phyloP scores from a whole-genome alignment of 805 yeast genomes.

The Cyberlindnera bimundalis region DNA sequence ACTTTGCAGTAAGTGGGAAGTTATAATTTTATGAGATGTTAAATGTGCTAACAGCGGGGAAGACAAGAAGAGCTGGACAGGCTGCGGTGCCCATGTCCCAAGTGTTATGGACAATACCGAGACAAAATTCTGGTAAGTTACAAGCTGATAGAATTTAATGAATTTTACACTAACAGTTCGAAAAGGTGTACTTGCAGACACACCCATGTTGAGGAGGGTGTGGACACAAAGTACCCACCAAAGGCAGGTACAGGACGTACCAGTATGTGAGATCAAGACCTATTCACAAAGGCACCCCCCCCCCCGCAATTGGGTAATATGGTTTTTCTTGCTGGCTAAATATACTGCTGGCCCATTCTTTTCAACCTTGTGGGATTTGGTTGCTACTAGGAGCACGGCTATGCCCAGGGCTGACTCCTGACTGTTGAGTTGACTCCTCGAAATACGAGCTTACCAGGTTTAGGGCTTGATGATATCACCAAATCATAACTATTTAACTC shows the following conservation, averaged over 20 bases:
- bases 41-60: too few relatives aligned
- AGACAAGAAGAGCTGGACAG: conserved; percentile 59
- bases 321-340: too few relatives aligned
- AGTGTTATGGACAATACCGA: conserved; percentile 52
- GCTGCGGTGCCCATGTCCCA: conserved; percentile 56
- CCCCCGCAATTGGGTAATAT: not conserved
- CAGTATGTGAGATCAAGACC: conserved; percentile 24
- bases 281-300: too few relatives aligned
- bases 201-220: conserved; percentile 32
- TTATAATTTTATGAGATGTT: too few relatives aligned
- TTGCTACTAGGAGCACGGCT: too few relatives aligned
- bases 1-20: conserved; percentile 27
- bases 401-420: too few relatives aligned
- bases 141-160: not conserved
- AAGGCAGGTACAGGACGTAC: conserved; percentile 61
- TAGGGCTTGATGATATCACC: too few relatives aligned
- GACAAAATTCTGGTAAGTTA: conserved; percentile 32
- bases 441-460: too few relatives aligned
- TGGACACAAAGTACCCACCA: conserved; percentile 49
- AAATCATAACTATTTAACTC: not conserved
- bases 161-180: not conserved
- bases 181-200: conserved; percentile 48
- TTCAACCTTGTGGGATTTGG: too few relatives aligned
- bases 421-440: too few relatives aligned
- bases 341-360: too few relatives aligned